These are phyloP conservation scores for Adansonia gregorii DNA, from an alignment of 441 rosid species.

Conservation along the genomic window DNA sequence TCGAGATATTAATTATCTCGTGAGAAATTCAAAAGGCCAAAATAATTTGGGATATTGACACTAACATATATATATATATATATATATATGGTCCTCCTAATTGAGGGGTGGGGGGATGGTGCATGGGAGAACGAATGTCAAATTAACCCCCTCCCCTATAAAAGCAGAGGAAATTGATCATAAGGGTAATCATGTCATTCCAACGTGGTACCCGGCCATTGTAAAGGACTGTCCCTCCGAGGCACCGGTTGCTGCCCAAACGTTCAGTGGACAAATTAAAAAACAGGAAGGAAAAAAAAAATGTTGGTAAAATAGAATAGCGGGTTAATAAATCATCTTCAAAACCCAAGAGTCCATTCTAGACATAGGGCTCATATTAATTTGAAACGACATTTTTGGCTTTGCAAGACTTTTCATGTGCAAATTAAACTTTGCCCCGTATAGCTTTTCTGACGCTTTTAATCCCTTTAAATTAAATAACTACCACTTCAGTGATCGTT, in stretches of 20 bases:
- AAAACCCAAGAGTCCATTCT: slow-evolving; percentile 3
- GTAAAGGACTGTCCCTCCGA: not conserved
- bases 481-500: not conserved
- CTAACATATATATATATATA: not conserved
- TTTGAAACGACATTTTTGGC: slow-evolving; percentile 26
- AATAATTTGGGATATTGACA: not conserved
- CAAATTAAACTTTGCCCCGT: slow-evolving; percentile 8
- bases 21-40: slow-evolving; percentile 26
- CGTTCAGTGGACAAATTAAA: slow-evolving; percentile 28
- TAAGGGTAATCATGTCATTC: slow-evolving; percentile 18
- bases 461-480: not conserved
- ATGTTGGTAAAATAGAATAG: not conserved
- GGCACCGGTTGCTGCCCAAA: slow-evolving; percentile 24
- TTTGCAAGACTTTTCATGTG: slow-evolving; percentile 26
- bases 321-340: slow-evolving; percentile 30
- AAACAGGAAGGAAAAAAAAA: not conserved
- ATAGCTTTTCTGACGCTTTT: not conserved
- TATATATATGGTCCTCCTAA: slow-evolving; percentile 24
- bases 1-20: slow-evolving; percentile 20
- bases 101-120: not conserved
- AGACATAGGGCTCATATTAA: not conserved
- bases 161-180: not conserved
- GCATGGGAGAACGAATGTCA: slow-evolving; percentile 7
- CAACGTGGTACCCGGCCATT: not conserved
- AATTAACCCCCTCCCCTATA: slow-evolving; percentile 16